Percentiles rank a stretch among this genome's conserved stretches.
phyloP scores from a whole-genome alignment of 306 rosid genomes.

The Aeschynomene evenia region DNA sequence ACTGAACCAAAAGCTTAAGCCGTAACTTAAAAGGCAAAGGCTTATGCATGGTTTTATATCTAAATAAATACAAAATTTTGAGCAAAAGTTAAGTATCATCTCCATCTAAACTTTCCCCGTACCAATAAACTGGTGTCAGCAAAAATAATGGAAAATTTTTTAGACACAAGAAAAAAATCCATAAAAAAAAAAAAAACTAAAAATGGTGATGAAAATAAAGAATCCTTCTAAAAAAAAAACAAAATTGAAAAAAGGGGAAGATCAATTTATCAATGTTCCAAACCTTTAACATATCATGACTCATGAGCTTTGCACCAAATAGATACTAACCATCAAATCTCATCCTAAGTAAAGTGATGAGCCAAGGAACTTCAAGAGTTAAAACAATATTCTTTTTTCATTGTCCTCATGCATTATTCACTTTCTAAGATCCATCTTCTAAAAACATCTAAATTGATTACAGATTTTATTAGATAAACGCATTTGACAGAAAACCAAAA shows the following conservation, averaged over 20 bases:
- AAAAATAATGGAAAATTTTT: slow-evolving; percentile 3
- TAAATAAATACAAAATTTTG: neutral
- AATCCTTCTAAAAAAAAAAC: neutral
- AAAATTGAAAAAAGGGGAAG: neutral
- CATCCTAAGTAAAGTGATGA: neutral
- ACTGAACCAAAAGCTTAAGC: neutral
- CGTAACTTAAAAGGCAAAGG: neutral
- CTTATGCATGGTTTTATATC: neutral
- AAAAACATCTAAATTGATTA: neutral
- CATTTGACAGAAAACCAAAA: neutral
- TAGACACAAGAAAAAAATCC: neutral
- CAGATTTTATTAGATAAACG: neutral
- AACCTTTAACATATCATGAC: neutral
- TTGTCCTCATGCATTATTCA: slow-evolving; percentile 10
- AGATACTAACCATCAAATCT: neutral
- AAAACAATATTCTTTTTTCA: neutral
- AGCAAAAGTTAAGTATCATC: neutral
- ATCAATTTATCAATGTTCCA: neutral
- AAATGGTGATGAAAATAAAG: neutral
- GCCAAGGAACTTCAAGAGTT: neutral
- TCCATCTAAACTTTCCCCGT: neutral
- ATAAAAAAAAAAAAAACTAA: neutral
- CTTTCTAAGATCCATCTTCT: neutral
- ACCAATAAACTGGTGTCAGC: slow-evolving; percentile 5
- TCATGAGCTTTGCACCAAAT: neutral